Evolutionary conservation across 2,329 filamentous ascomycete species (phyloP).

Genomic region (Huntiella abstrusa): DNA sequence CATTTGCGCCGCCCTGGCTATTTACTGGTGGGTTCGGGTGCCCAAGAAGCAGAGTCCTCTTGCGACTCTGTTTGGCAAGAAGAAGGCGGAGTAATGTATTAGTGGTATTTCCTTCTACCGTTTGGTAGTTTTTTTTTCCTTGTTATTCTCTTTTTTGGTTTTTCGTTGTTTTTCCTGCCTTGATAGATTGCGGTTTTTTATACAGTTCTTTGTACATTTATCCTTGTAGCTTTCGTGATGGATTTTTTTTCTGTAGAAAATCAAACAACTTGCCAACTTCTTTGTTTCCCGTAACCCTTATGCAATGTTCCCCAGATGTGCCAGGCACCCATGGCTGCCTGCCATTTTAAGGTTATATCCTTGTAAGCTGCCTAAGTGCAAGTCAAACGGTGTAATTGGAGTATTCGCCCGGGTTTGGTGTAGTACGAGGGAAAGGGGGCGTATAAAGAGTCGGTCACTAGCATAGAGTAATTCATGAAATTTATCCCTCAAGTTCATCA

Average conservation of each 20-base stretch:
- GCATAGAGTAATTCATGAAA: not conserved
- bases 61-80: conserved; percentile 15
- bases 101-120: not conserved
- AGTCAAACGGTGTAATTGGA: too few species aligned
- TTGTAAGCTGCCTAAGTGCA: too few species aligned
- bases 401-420: too few species aligned
- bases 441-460: not conserved
- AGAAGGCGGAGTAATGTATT: conserved; percentile 17
- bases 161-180: not conserved
- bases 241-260: too few species aligned
- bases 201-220: conserved; percentile 1
- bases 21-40: conserved; percentile 37
- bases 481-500: not conserved
- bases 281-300: too few species aligned
- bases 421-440: too few species aligned
- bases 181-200: not conserved
- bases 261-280: too few species aligned
- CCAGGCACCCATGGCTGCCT: too few species aligned
- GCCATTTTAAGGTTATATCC: too few species aligned
- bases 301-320: too few species aligned
- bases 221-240: too few species aligned
- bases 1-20: conserved; percentile 30
- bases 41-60: conserved; percentile 21
- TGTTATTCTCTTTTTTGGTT: conserved; percentile 2
- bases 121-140: conserved; percentile 4